Evolutionary conservation across 2,329 filamentous ascomycete species (phyloP).

Genomic region (Xylaria digitata): DNA sequence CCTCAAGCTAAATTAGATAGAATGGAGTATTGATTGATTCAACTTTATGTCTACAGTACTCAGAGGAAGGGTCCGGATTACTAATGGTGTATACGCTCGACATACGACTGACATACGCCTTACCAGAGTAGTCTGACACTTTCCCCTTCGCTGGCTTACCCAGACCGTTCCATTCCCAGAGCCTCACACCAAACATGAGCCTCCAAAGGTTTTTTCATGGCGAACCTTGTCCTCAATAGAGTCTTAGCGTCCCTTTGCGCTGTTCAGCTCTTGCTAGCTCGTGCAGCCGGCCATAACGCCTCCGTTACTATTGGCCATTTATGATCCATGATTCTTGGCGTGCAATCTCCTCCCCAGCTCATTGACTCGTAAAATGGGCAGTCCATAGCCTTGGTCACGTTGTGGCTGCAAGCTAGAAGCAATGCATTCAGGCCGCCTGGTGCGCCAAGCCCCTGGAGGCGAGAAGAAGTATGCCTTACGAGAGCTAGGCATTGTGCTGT

Average conservation of each 20-base stretch:
- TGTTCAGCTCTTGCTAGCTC: constrained; percentile 50
- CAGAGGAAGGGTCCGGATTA: not conserved
- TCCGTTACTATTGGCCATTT: constrained; percentile 43
- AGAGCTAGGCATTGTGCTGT: constrained; percentile 12
- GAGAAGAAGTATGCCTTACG: constrained; percentile 39
- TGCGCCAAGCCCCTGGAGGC: constrained; percentile 5
- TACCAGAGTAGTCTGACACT: not conserved
- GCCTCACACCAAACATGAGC: constrained; percentile 9
- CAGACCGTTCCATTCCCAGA: constrained; percentile 30
- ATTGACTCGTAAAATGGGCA: constrained; percentile 41
- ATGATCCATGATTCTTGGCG: constrained; percentile 41
- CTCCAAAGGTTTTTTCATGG: constrained; percentile 39
- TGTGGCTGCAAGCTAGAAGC: constrained; percentile 27
- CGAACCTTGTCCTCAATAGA: constrained; percentile 40
- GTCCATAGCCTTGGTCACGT: constrained; percentile 34
- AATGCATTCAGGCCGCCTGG: constrained; percentile 14
- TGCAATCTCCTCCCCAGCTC: constrained; percentile 43
- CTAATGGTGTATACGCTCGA: not conserved
- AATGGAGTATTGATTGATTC: not conserved
- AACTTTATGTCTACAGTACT: not conserved
- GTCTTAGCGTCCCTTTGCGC: constrained; percentile 42
- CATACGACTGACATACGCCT: not conserved
- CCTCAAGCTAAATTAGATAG: too few relatives aligned
- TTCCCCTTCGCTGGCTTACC: constrained; percentile 14
- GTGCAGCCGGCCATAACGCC: constrained; percentile 48